Evolutionary conservation across 805 yeast species (phyloP).

Genomic region (Kodamaea kaohsiungensis): DNA sequence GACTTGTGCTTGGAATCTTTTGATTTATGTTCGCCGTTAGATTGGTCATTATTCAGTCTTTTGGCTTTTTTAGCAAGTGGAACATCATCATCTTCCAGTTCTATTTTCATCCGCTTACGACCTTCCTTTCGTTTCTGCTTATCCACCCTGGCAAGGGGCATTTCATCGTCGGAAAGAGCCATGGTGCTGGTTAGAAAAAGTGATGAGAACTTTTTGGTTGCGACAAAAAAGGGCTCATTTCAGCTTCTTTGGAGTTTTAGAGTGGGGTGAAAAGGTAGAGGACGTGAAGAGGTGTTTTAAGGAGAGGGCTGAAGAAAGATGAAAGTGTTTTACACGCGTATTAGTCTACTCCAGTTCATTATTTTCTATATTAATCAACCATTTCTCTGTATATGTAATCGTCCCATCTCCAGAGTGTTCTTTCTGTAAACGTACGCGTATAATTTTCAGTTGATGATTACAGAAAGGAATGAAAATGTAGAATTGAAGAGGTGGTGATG

Average conservation of each 20-base stretch:
- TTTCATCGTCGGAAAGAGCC: conserved; percentile 13
- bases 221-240: neutral
- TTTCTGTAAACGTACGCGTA: no score
- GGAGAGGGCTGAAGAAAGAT: no score
- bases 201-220: neutral
- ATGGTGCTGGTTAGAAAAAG: conserved; percentile 6
- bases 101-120: conserved; percentile 2
- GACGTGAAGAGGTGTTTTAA: neutral
- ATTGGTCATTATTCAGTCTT: conserved; percentile 12
- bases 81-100: conserved; percentile 17
- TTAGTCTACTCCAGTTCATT: no score
- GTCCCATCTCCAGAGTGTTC: no score
- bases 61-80: conserved; percentile 16
- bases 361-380: no score
- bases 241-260: neutral
- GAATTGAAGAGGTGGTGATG: no score
- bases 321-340: no score
- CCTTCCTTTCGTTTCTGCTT: neutral
- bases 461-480: no score
- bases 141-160: conserved; percentile 8
- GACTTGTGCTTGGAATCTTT: conserved; percentile 12
- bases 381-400: no score
- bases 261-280: neutral
- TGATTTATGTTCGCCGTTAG: conserved; percentile 11
- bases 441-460: no score